Evolutionary conservation across 1,284 basidiomycete species (phyloP), one percentile per base, ranked within the genome.

Genomic region (Chondrostereum purpureum): DNA sequence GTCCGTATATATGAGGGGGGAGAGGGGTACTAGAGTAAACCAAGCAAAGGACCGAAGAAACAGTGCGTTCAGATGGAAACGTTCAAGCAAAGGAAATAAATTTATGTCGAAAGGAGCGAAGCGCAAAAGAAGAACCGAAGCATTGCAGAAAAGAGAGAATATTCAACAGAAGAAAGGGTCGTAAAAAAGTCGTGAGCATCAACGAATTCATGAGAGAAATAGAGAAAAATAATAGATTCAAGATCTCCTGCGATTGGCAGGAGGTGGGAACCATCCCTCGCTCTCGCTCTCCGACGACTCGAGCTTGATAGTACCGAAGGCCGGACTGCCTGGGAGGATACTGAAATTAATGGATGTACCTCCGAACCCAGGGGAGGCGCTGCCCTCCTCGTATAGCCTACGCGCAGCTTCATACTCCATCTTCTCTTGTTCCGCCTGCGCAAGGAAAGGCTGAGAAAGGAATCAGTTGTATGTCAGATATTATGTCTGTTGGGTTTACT

Each of bases 371-470:
- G n/a, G n/a, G n/a, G n/a, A n/a, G 12, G 77, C 73, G 22, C 81
- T 77, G 47, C 86, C 86, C 57, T 91, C 87, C 61, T 92, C 89
- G 58, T 92, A 92, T 40, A 88, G 56, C 60, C 86, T 75, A 45
- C 88, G 72, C 27, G 86, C 85, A 16, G 80, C 73, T 58, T 93
- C 90, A 64, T 94, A 94, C 53, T 90, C 86, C 67, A 91, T 80
- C 69, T 93, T 94, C 74, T 93, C 90, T 59, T 88, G 84, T 62
- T 93, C 91, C 10, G 91, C 91, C 63, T 91, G 88, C 18, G 85
- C 83, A 39, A 94, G 72, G 74, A 91, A 94, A 0, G 92, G 91
- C 90, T 92, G 52, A 23, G 20, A 53, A 48, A 46, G 27, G 47
- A 41, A 14, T 46, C 43, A 49, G n/a, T n/a, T n/a, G n/a, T n/a